A percentile compares a stretch with the other conserved stretches of the same genome.
Conservation (phyloP, 768 basidiomycete species). For the Tylopilus rubrobrunneus region DNA sequence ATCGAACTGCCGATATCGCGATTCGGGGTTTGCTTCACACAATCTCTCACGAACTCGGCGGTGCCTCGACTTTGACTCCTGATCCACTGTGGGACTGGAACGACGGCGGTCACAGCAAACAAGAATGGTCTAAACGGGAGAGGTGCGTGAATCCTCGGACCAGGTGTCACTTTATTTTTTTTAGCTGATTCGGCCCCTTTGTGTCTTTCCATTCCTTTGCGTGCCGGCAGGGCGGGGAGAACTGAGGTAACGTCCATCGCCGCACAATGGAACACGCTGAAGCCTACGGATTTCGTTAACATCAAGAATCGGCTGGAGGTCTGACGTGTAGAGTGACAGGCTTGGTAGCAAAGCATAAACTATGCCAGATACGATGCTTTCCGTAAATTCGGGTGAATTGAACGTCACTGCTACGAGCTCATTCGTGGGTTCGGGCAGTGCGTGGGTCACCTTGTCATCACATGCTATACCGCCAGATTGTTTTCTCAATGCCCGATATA, state of each 20-base stretch:
- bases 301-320: constrained; percentile 55
- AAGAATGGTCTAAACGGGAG: constrained; percentile 59
- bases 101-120: constrained; percentile 44
- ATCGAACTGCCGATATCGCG: constrained; percentile 51
- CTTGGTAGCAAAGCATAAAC: constrained; percentile 11
- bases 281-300: constrained; percentile 47
- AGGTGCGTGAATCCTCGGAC: constrained; percentile 36
- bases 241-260: constrained; percentile 50
- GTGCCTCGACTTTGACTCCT: constrained; percentile 28
- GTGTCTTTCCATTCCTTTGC: background rate
- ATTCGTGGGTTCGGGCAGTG: constrained; percentile 2
- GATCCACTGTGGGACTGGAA: constrained; percentile 46
- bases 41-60: constrained; percentile 40
- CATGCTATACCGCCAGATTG: constrained; percentile 6
- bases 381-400: constrained; percentile 9
- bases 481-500: background rate
- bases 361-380: constrained; percentile 19
- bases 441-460: background rate
- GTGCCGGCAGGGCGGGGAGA: constrained; percentile 45
- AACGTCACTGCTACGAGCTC: background rate
- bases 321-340: constrained; percentile 26
- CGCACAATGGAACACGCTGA: constrained; percentile 46
- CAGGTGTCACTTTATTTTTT: constrained; percentile 1
- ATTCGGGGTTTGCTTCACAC: constrained; percentile 51
- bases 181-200: constrained; percentile 8